Evolutionary conservation across 108 stramenopile species (phyloP), one percentile per base, ranked within the genome.

Genomic region (Conticribra weissflogii): DNA sequence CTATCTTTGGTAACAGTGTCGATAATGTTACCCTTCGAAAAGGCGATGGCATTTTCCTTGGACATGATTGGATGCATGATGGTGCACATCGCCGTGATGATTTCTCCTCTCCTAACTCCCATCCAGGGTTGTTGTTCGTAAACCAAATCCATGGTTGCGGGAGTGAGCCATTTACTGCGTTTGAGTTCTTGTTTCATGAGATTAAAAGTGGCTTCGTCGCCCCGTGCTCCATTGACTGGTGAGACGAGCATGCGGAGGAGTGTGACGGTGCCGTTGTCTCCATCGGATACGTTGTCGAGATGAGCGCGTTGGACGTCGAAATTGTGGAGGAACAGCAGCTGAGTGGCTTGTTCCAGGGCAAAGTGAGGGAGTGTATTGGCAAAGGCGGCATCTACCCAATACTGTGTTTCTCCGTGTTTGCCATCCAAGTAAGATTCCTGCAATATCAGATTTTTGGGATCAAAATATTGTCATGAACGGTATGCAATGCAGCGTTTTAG

Each of bases 341-440:
- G 83, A 47, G 91, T 84, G n/a, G 86, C 72, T 62, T 94, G 89
- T 69, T 93, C 87, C 16, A 98, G 76, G 7, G 90, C 92, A 44
- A 93, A 79, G 66, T 92, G 93, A 3, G 96, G 90, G 24, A 96
- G 81, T 12, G 90, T 83, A 63, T 98, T 98, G 63, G 95, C 88
- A 27, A 96, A 85, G 18, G 97, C 95, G n/a, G 95, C 77, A 78
- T 92, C 91, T 3, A 95, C 81, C 97, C 97, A 97, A 66, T 88
- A 90, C 31, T 87, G 77, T 25, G 83, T 67, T 57, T 59, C 78
- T 30, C 66, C 72, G 60, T 86, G 74, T 25, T 41, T 41, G 5
- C 75, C 76, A 19, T 84, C 81, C 45, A 61, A 58, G 59, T 56
- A 81, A 22, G 82, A 80, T 44, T 83, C 73, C 50, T 67, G 54